phyloP scores from a whole-genome alignment of 2,329 filamentous ascomycete genomes.

The Sclerotinia glacialis region DNA sequence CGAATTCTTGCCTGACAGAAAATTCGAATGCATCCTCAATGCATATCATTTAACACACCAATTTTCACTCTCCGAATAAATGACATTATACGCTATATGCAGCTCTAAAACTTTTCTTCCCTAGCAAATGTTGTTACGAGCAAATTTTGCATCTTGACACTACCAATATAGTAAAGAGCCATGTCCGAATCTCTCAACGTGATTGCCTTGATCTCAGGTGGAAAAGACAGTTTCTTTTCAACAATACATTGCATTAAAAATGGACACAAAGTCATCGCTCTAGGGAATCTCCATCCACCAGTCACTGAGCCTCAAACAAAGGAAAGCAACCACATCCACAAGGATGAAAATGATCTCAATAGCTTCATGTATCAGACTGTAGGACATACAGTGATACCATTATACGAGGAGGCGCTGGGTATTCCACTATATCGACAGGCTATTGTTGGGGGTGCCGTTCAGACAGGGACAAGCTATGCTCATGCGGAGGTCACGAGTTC shows the following conservation, averaged over 20 bases:
- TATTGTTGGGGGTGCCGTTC: conserved; percentile 69
- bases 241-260: conserved; percentile 85
- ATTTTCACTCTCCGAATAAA: no score
- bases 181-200: conserved; percentile 63
- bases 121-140: background rate
- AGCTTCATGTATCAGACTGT: conserved; percentile 99
- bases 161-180: conserved; percentile 20
- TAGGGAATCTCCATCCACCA: conserved; percentile 80
- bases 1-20: background rate
- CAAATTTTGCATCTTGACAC: conserved; percentile 3
- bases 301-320: background rate
- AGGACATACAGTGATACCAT: conserved; percentile 79
- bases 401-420: conserved; percentile 75
- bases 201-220: conserved; percentile 89
- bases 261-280: conserved; percentile 78
- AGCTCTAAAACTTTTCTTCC: background rate
- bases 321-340: background rate
- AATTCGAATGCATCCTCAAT: background rate
- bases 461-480: conserved; percentile 69
- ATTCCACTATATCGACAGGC: conserved; percentile 80
- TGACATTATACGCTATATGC: background rate
- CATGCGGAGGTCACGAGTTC: conserved; percentile 25
- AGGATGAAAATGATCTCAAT: conserved; percentile 68
- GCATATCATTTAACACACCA: background rate
- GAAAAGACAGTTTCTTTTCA: conserved; percentile 95